A percentile compares a stretch with the other conserved stretches of the same genome.
Evolutionary conservation across 2,329 filamentous ascomycete species (phyloP).

Genomic region (Aspergillus vadensis): DNA sequence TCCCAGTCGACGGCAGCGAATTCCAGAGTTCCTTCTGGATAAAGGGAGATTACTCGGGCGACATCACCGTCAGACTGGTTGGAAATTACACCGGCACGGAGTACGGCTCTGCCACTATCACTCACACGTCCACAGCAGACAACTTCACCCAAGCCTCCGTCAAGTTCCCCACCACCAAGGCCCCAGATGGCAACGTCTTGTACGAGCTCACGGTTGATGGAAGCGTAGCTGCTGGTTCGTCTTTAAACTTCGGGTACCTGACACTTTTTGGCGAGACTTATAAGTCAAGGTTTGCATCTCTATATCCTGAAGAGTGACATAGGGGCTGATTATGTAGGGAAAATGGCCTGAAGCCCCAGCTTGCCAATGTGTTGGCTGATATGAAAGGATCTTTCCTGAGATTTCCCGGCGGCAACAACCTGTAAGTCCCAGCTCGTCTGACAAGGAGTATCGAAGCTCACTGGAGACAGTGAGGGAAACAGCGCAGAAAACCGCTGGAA

Average conservation of each 20-base stretch:
- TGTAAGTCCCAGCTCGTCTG: constrained; percentile 35
- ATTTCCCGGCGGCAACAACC: constrained; percentile 66
- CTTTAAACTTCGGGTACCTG: constrained; percentile 23
- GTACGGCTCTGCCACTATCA: constrained; percentile 22
- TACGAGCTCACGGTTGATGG: constrained; percentile 21
- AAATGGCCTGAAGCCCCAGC: constrained; percentile 59
- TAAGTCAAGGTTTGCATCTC: constrained; percentile 13
- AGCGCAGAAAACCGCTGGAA: constrained; percentile 41
- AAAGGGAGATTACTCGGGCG: constrained; percentile 24
- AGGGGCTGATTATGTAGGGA: constrained; percentile 20
- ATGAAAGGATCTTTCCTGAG: constrained; percentile 61
- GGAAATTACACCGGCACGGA: constrained; percentile 19
- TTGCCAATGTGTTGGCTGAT: constrained; percentile 55
- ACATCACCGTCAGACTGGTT: constrained; percentile 22
- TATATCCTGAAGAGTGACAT: too few species aligned
- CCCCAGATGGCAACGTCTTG: constrained; percentile 19
- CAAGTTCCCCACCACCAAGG: constrained; percentile 20
- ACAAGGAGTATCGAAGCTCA: constrained; percentile 6
- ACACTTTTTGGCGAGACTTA: constrained; percentile 24
- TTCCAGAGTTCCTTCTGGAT: constrained; percentile 29
- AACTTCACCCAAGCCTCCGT: constrained; percentile 22
- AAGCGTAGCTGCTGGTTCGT: constrained; percentile 12
- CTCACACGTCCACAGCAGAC: constrained; percentile 15
- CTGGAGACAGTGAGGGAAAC: constrained; percentile 22
- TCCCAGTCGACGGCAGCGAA: constrained; percentile 24